Evolutionary conservation across 352 stramenopile species (phyloP).

Genomic region (Pythium aquatile): DNA sequence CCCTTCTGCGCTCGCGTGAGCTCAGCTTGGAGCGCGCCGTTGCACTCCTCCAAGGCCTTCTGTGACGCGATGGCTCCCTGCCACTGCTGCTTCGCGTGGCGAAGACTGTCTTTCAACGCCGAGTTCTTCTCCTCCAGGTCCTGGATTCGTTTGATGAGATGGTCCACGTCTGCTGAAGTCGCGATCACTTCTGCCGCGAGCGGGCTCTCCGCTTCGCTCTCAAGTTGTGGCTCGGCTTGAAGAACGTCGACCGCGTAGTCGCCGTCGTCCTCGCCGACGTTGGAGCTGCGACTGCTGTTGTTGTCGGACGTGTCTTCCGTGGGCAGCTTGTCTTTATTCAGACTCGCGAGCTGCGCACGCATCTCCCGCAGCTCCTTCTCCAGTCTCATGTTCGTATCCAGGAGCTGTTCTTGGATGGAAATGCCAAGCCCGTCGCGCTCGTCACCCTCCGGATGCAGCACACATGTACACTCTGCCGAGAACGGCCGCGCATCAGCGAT

Average conservation of each 20-base stretch:
- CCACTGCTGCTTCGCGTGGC: slow-evolving; percentile 36
- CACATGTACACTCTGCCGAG: slow-evolving; percentile 24
- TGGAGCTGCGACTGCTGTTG: slow-evolving; percentile 16
- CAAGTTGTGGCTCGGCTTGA: not conserved
- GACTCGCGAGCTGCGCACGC: not conserved
- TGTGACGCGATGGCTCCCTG: slow-evolving; percentile 29
- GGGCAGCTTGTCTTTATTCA: not conserved
- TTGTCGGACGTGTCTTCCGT: slow-evolving; percentile 16
- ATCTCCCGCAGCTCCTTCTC: slow-evolving; percentile 22
- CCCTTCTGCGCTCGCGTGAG: slow-evolving; percentile 25
- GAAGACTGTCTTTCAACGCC: slow-evolving; percentile 22
- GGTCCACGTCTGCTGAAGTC: slow-evolving; percentile 5
- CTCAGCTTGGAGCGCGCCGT: slow-evolving; percentile 26
- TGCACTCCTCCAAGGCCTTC: slow-evolving; percentile 34
- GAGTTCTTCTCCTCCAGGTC: slow-evolving; percentile 24
- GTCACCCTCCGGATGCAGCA: slow-evolving; percentile 13
- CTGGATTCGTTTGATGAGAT: slow-evolving; percentile 22
- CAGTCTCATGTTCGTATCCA: slow-evolving; percentile 23
- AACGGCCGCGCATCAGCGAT: slow-evolving; percentile 38
- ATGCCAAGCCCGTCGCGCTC: slow-evolving; percentile 11
- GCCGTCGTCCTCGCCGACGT: not conserved
- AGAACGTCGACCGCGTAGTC: not conserved
- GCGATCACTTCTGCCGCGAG: not conserved
- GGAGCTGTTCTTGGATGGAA: slow-evolving; percentile 23
- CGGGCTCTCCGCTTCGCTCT: slow-evolving; percentile 2